A percentile compares a stretch with the other conserved stretches of the same genome.
Conservation (phyloP, 257 asterid species). For the Handroanthus guayacan region DNA sequence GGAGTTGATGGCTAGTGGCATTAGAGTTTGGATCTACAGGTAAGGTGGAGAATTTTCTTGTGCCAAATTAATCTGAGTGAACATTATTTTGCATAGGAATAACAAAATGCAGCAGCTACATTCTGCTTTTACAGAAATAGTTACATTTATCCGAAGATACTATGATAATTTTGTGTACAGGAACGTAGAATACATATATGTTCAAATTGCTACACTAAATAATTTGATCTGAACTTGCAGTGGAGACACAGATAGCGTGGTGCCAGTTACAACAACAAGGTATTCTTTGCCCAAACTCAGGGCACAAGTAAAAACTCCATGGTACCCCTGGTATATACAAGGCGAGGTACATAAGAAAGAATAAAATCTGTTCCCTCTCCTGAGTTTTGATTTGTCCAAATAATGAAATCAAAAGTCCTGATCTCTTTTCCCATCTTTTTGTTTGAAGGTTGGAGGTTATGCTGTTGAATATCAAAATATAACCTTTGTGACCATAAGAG, state of each 20-base stretch:
- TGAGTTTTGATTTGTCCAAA: background rate
- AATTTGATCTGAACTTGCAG: conserved; percentile 21
- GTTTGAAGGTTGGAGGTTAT: conserved; percentile 48
- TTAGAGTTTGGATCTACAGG: conserved; percentile 58
- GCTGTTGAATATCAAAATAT: conserved; percentile 45
- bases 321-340: conserved; percentile 56
- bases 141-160: background rate
- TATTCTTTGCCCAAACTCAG: conserved; percentile 48
- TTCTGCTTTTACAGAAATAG: background rate
- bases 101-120: background rate
- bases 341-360: conserved; percentile 33
- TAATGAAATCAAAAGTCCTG: background rate
- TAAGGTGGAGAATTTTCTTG: conserved; percentile 16
- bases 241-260: conserved; percentile 42
- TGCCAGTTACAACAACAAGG: conserved; percentile 54
- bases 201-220: background rate
- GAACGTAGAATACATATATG: background rate
- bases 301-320: conserved; percentile 43
- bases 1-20: conserved; percentile 50
- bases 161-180: background rate
- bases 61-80: background rate
- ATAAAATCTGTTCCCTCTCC: background rate
- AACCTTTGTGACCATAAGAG: conserved; percentile 50
- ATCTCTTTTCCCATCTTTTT: background rate
- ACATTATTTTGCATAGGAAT: too few species aligned